phyloP scores from a whole-genome alignment of 2,329 filamentous ascomycete species.

The Corinectria fuckeliana region DNA sequence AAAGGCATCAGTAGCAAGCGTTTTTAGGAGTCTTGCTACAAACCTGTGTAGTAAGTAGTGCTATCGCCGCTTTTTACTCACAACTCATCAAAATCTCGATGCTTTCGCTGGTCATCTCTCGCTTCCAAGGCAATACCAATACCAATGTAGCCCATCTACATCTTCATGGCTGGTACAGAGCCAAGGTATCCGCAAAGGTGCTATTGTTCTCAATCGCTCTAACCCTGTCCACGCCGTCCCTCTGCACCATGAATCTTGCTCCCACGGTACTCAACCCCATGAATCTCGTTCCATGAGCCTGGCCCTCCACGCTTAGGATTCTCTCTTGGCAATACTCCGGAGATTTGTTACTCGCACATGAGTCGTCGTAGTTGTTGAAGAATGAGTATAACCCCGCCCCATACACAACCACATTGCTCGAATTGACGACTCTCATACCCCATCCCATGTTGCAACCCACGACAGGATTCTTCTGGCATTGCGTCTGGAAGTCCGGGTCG shows the following conservation, averaged over 20 bases:
- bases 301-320: slow-evolving; percentile 44
- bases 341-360: slow-evolving; percentile 51
- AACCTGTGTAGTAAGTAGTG: not conserved
- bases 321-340: slow-evolving; percentile 54
- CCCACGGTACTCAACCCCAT: slow-evolving; percentile 40
- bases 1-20: not conserved
- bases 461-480: slow-evolving; percentile 51
- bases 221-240: slow-evolving; percentile 30
- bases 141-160: not conserved
- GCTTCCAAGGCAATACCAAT: not conserved
- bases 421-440: slow-evolving; percentile 67
- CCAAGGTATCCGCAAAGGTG: slow-evolving; percentile 41
- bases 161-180: slow-evolving; percentile 34
- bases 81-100: not conserved
- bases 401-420: slow-evolving; percentile 62
- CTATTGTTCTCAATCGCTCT: slow-evolving; percentile 36
- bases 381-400: slow-evolving; percentile 73
- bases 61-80: not conserved
- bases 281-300: slow-evolving; percentile 28
- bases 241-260: slow-evolving; percentile 36
- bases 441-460: slow-evolving; percentile 63
- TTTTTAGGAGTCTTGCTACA: slow-evolving; percentile 20
- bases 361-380: slow-evolving; percentile 67
- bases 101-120: not conserved
- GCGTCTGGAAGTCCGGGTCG: slow-evolving; percentile 33